These are phyloP conservation scores for Peterozyma xylosa DNA, from an alignment of 805 yeast species.

Conservation along the genomic window DNA sequence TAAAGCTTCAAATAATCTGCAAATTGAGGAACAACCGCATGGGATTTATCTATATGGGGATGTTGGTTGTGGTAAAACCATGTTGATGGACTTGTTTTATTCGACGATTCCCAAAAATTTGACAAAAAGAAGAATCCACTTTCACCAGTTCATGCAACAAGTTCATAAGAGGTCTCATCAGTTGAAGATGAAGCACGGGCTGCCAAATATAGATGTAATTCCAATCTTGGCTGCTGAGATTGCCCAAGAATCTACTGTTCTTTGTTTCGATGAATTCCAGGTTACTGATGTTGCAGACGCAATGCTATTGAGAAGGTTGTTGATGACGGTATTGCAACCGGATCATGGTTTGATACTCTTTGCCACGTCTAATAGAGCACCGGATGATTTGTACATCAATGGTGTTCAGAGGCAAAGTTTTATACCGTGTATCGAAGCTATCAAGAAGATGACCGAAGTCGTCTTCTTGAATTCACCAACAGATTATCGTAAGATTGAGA, in stretches of 20 bases:
- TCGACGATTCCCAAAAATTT: constrained; percentile 72
- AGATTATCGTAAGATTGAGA: constrained; percentile 84
- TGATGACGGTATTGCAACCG: constrained; percentile 58
- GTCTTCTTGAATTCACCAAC: constrained; percentile 83
- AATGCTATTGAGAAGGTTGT: constrained; percentile 77
- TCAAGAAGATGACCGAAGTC: constrained; percentile 69
- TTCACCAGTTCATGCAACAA: constrained; percentile 95
- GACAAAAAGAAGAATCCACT: constrained; percentile 77
- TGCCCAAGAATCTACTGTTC: constrained; percentile 63
- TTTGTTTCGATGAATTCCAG: constrained; percentile 96
- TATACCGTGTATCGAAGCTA: constrained; percentile 81
- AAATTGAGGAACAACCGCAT: constrained; percentile 43
- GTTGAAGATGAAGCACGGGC: constrained; percentile 55
- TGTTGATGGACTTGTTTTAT: constrained; percentile 95
- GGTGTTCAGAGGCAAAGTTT: constrained; percentile 92
- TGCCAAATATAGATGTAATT: constrained; percentile 66
- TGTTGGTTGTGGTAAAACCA: constrained; percentile 97
- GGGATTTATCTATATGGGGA: constrained; percentile 95
- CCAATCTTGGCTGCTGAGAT: constrained; percentile 81
- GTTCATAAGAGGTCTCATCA: constrained; percentile 84
- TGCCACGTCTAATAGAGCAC: constrained; percentile 93
- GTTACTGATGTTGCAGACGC: constrained; percentile 99
- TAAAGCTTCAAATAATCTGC: constrained; percentile 11
- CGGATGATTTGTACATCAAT: constrained; percentile 86
- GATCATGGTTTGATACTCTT: constrained; percentile 81